Percentiles rank a stretch among this genome's conserved stretches.
phyloP scores from a whole-genome alignment of 352 stramenopile species.

The Pythium apleroticum region DNA sequence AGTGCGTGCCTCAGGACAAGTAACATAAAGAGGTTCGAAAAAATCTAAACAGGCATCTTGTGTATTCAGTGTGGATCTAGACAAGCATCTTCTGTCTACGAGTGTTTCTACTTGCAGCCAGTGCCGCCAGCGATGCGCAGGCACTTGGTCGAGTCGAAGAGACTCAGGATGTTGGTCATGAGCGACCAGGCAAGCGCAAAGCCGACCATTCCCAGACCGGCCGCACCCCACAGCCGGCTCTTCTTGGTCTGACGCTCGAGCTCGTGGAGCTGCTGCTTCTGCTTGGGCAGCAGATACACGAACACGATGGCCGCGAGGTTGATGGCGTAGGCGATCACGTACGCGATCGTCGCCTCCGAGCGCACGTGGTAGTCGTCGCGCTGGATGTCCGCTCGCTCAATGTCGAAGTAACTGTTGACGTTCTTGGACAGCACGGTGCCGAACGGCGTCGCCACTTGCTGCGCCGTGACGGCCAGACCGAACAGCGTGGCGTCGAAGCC shows the following conservation, averaged over 20 bases:
- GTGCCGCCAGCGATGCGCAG: slow-evolving; percentile 29
- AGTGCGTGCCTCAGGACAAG: neutral
- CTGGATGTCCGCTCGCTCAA: slow-evolving; percentile 15
- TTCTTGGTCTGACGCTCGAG: slow-evolving; percentile 23
- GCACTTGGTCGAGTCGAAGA: slow-evolving; percentile 30
- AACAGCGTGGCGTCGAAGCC: slow-evolving; percentile 31
- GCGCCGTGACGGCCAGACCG: slow-evolving; percentile 27
- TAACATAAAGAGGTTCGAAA: too few relatives aligned
- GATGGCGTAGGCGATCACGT: slow-evolving; percentile 28
- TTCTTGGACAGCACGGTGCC: slow-evolving; percentile 24
- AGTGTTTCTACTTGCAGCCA: slow-evolving; percentile 10
- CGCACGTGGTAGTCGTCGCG: slow-evolving; percentile 20
- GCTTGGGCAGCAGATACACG: slow-evolving; percentile 20
- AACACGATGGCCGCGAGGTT: slow-evolving; percentile 29
- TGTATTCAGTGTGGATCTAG: neutral
- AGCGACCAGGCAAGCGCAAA: slow-evolving; percentile 27
- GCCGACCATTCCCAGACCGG: slow-evolving; percentile 17
- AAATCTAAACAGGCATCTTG: neutral
- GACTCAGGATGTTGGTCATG: slow-evolving; percentile 32
- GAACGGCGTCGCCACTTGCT: slow-evolving; percentile 23
- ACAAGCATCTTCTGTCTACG: too few relatives aligned
- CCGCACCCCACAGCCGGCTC: slow-evolving; percentile 11
- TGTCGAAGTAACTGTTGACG: slow-evolving; percentile 22
- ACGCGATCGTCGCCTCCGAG: slow-evolving; percentile 26
- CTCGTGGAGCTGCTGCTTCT: slow-evolving; percentile 28